phyloP scores from a whole-genome alignment of 768 basidiomycete genomes.

The Rhizopogon vinicolor region DNA sequence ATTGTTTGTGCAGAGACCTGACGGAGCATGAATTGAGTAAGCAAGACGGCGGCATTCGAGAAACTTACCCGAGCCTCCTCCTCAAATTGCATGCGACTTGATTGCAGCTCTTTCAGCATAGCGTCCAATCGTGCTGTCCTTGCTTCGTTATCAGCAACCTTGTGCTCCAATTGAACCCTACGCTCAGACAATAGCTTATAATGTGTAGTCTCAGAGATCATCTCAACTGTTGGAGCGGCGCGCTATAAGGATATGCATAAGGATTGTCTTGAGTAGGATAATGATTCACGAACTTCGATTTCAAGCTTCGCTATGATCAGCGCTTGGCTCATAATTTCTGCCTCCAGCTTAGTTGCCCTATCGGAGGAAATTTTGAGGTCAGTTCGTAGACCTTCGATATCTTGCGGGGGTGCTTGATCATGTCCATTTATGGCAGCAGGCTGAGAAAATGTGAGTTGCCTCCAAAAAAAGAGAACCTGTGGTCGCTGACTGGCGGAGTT shows the following conservation, averaged over 20 bases:
- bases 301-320: constrained; percentile 41
- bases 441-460: constrained; percentile 38
- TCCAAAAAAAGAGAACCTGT: constrained; percentile 19
- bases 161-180: constrained; percentile 41
- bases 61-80: constrained; percentile 38
- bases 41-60: constrained; percentile 7
- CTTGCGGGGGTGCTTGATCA: constrained; percentile 34
- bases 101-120: constrained; percentile 36
- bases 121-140: constrained; percentile 39
- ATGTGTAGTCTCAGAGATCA: constrained; percentile 41
- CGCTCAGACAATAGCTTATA: constrained; percentile 59
- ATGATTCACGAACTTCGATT: constrained; percentile 36
- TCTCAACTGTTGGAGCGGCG: constrained; percentile 34
- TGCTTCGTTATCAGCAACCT: constrained; percentile 32
- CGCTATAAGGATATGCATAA: not conserved
- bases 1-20: constrained; percentile 42
- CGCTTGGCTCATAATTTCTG: constrained; percentile 39
- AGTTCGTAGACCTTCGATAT: constrained; percentile 34
- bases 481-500: constrained; percentile 72
- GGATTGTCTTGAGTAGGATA: constrained; percentile 29
- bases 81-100: constrained; percentile 42
- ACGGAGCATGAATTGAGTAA: constrained; percentile 8
- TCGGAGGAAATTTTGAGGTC: constrained; percentile 26
- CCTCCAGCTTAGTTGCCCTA: constrained; percentile 45
- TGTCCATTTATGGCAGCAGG: constrained; percentile 35